Evolutionary conservation across 2,329 filamentous ascomycete species (phyloP).

Genomic region (Stemphylium vesicarium): DNA sequence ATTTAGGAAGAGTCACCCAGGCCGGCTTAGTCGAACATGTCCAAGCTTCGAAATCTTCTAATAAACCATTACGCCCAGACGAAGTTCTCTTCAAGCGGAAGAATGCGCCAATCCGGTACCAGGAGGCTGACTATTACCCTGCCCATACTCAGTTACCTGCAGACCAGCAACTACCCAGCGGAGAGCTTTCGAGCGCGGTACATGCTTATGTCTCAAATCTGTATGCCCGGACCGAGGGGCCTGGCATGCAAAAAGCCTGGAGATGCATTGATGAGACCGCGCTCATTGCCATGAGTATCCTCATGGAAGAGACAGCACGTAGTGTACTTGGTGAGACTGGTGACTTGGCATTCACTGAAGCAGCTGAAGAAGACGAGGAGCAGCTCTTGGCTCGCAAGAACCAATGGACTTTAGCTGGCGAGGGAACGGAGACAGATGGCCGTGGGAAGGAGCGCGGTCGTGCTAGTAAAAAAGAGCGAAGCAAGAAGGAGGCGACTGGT

Average conservation of each 20-base stretch:
- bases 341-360: slow-evolving; percentile 74
- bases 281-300: slow-evolving; percentile 74
- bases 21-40: slow-evolving; percentile 54
- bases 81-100: slow-evolving; percentile 72
- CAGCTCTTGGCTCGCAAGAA: not conserved
- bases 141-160: slow-evolving; percentile 65
- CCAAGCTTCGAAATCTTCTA: slow-evolving; percentile 42
- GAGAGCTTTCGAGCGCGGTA: slow-evolving; percentile 71
- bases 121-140: slow-evolving; percentile 75
- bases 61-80: slow-evolving; percentile 65
- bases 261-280: slow-evolving; percentile 80
- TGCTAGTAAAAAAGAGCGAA: not conserved
- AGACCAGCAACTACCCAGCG: slow-evolving; percentile 65
- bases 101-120: slow-evolving; percentile 70
- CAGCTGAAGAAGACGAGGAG: slow-evolving; percentile 35
- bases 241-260: slow-evolving; percentile 47
- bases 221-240: slow-evolving; percentile 55
- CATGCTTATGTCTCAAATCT: slow-evolving; percentile 73
- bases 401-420: not conserved
- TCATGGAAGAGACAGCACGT: slow-evolving; percentile 73
- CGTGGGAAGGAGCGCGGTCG: not conserved
- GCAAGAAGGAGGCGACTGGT: not conserved
- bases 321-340: slow-evolving; percentile 68
- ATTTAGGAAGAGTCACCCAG: slow-evolving; percentile 21
- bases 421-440: not conserved